Evolutionary conservation across 441 rosid genomes (phyloP), one percentile per base, ranked within the genome.

Genomic region (Populus hybrid): DNA sequence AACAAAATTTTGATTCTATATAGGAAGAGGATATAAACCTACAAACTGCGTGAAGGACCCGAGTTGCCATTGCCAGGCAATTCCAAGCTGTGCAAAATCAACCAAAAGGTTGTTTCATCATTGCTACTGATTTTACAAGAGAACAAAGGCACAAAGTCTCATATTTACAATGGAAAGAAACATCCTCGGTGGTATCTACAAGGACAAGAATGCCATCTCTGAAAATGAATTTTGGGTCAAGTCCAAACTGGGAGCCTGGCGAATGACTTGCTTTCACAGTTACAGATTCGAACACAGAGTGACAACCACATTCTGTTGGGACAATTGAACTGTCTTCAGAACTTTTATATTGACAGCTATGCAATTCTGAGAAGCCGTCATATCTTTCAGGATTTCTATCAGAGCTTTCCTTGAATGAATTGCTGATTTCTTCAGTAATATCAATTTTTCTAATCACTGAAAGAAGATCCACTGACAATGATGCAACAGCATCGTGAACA

Each of bases 151-250:
- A 93, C 45, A 92, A 79, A 1, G 79, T 82, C 78, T 86, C 87
- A 70, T 84, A 89, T 88, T 80, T 90, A 89, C 98, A 93, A 82
- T 91, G 95, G 76, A 83, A 83, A 74, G 82, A 21, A 67, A 66
- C 68, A 36, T 83, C 84, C 70, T 82, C 69, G 69, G 82, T 81
- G 4, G 74, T 80, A 85, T 83, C 87, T 66, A 83, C 74, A 26
- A 93, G 88, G 77, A 88, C 88, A 86, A 92, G 83, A 66, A 92
- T 82, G 73, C 97, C 98, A 77, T 96, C 92, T 81, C 92, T 83
- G 89, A 92, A 85, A 79, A 88, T 72, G 84, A 89, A 93, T 72
- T 78, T 69, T 72, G 80, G 88, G 74, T 89, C 84, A 29, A 76
- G 75, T 71, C 86, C 87, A 0, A 77, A 74, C 78, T 78, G 80